These are phyloP conservation scores for Microdochium paspali DNA, from an alignment of 2,329 filamentous ascomycete species.

Conservation along the genomic window DNA sequence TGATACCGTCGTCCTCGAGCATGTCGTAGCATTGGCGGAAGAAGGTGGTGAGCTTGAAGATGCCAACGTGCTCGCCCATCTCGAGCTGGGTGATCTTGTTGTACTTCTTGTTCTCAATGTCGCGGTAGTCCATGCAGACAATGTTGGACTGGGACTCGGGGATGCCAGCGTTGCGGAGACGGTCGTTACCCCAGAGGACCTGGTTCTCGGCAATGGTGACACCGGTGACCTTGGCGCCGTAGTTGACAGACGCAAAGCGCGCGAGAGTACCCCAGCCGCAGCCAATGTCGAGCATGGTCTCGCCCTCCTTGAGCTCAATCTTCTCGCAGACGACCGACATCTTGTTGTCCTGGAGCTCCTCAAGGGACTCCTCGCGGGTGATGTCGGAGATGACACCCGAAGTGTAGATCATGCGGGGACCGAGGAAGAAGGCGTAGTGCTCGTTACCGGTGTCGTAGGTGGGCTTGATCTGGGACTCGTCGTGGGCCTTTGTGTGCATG, in stretches of 20 bases:
- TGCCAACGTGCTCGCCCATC: constrained; percentile 98
- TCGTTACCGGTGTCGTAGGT: constrained; percentile 98
- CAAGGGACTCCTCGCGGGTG: constrained; percentile 78
- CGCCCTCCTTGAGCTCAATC: constrained; percentile 73
- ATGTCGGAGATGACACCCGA: constrained; percentile 88
- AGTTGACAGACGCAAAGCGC: constrained; percentile 87
- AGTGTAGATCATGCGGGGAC: constrained; percentile 98
- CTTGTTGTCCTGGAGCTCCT: constrained; percentile 98
- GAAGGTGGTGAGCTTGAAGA: constrained; percentile 77
- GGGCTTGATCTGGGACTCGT: constrained; percentile 95
- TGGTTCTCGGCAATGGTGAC: constrained; percentile 94
- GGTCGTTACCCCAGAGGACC: constrained; percentile 92
- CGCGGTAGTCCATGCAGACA: constrained; percentile 94
- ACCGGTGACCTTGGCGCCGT: constrained; percentile 76
- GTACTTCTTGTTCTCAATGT: constrained; percentile 71
- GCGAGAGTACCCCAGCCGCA: constrained; percentile 97
- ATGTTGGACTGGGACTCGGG: constrained; percentile 83
- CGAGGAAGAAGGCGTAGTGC: constrained; percentile 98
- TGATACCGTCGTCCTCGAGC: constrained; percentile 91
- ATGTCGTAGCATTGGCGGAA: constrained; percentile 83
- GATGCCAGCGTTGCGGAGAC: constrained; percentile 72
- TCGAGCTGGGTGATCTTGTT: constrained; percentile 96
- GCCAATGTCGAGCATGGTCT: constrained; percentile 85
- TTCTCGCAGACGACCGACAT: constrained; percentile 92
- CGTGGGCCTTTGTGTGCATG: constrained; percentile 86